A percentile compares a stretch with the other conserved stretches of the same genome.
phyloP scores from a whole-genome alignment of 371 early-diverging fungal genomes.

The Smittium culicis region DNA sequence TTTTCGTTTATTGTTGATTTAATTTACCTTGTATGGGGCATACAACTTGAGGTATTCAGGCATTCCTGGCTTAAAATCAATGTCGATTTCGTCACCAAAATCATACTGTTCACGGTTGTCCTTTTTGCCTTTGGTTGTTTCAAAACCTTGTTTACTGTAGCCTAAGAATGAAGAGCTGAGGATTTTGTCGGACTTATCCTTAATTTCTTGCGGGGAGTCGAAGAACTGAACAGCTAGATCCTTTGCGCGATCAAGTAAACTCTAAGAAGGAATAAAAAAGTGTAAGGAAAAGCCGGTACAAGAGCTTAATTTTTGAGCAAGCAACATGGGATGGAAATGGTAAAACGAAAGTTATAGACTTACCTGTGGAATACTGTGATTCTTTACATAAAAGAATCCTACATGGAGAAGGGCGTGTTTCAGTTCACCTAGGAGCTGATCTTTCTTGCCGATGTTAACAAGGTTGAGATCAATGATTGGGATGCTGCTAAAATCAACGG shows the following conservation, averaged over 20 bases:
- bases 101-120: slow-evolving; percentile 47
- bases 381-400: slow-evolving; percentile 47
- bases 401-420: slow-evolving; percentile 38
- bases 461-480: slow-evolving; percentile 18
- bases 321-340: background rate
- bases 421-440: slow-evolving; percentile 33
- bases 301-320: too few relatives aligned
- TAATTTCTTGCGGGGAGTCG: slow-evolving; percentile 39
- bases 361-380: slow-evolving; percentile 32
- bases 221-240: slow-evolving; percentile 34
- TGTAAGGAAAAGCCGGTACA: too few relatives aligned
- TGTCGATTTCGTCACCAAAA: slow-evolving; percentile 36
- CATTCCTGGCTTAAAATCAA: slow-evolving; percentile 18
- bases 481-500: slow-evolving; percentile 13
- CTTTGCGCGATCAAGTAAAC: slow-evolving; percentile 32
- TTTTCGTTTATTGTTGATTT: background rate
- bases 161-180: slow-evolving; percentile 48
- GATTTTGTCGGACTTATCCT: slow-evolving; percentile 38
- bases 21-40: background rate
- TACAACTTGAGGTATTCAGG: slow-evolving; percentile 15
- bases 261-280: slow-evolving; percentile 9
- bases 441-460: slow-evolving; percentile 12
- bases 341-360: background rate
- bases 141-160: slow-evolving; percentile 37
- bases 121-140: slow-evolving; percentile 37